Evolutionary conservation across 192 early-diverging fungal genomes (phyloP).

Genomic region (Linnemannia elongata): DNA sequence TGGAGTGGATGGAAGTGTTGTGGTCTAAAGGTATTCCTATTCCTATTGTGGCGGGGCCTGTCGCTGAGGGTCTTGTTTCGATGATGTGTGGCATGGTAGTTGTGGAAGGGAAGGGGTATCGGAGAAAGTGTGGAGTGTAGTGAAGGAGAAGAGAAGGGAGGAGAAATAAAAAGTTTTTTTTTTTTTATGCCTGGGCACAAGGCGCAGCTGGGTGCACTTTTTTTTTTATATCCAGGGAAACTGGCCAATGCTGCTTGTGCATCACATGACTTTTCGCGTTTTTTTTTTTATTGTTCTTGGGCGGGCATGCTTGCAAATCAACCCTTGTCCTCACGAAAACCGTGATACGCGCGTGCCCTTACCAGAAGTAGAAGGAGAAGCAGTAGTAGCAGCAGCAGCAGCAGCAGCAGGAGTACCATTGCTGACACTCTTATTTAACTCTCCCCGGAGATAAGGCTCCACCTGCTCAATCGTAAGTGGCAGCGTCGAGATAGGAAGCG

Average conservation of each 20-base stretch:
- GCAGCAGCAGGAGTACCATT: not conserved
- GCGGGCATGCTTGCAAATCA: not conserved
- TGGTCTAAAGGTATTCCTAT: constrained; percentile 33
- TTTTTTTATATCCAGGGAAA: not conserved
- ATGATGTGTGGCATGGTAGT: constrained; percentile 42
- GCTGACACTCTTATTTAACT: not conserved
- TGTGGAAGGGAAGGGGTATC: not conserved
- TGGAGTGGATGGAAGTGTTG: not conserved
- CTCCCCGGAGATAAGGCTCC: constrained; percentile 45
- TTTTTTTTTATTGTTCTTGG: not conserved
- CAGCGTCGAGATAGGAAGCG: constrained; percentile 60
- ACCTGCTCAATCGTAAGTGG: constrained; percentile 73
- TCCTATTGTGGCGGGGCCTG: constrained; percentile 29
- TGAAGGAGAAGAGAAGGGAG: not conserved
- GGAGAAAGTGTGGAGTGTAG: not conserved
- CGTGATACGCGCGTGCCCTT: constrained; percentile 12
- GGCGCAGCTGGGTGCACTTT: not conserved
- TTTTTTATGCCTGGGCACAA: not conserved
- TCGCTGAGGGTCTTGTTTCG: constrained; percentile 40
- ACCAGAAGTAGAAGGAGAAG: not conserved
- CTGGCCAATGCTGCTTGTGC: not conserved
- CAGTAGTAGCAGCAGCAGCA: not conserved
- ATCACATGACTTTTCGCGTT: constrained; percentile 1
- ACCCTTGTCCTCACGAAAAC: constrained; percentile 19
- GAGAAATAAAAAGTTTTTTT: not conserved